Conservation (phyloP, 768 basidiomycete genomes). For the Panaeolus cyanescens region DNA sequence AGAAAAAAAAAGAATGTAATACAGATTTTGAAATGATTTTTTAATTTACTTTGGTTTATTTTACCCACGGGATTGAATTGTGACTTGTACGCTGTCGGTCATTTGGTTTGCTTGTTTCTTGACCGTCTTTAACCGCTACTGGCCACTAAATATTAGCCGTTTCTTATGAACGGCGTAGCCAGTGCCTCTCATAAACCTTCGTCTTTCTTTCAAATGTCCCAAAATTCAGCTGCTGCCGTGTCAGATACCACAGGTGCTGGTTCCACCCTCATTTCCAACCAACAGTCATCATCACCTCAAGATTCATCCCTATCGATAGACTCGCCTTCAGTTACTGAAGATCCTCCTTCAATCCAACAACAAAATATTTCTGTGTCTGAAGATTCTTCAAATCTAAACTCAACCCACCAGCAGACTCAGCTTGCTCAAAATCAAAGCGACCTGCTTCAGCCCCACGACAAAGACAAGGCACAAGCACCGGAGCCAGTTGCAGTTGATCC, state of each 20-base stretch:
- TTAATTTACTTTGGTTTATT: constrained; percentile 18
- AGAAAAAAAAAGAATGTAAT: not conserved
- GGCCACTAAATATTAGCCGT: constrained; percentile 20
- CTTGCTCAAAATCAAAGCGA: constrained; percentile 1
- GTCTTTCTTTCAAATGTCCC: constrained; percentile 31
- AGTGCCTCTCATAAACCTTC: constrained; percentile 27
- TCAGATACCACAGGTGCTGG: constrained; percentile 30
- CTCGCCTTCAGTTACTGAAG: constrained; percentile 11
- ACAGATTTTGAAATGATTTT: not conserved
- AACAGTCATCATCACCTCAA: constrained; percentile 19
- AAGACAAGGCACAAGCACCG: constrained; percentile 9
- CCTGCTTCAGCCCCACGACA: constrained; percentile 2
- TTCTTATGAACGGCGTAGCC: constrained; percentile 43
- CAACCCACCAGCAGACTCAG: not conserved
- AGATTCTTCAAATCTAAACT: not conserved
- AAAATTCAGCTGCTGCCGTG: constrained; percentile 24
- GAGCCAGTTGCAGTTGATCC: constrained; percentile 24
- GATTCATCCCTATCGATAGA: constrained; percentile 17
- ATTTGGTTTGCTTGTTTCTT: constrained; percentile 31
- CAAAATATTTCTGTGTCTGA: not conserved
- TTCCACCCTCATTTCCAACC: constrained; percentile 21
- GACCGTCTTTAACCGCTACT: constrained; percentile 25
- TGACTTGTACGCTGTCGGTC: constrained; percentile 27
- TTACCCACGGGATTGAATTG: constrained; percentile 37
- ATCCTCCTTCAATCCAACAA: not conserved